Base-by-base conservation (phyloP, 805 yeast genomes). In the Ogataea glucozyma region DNA sequence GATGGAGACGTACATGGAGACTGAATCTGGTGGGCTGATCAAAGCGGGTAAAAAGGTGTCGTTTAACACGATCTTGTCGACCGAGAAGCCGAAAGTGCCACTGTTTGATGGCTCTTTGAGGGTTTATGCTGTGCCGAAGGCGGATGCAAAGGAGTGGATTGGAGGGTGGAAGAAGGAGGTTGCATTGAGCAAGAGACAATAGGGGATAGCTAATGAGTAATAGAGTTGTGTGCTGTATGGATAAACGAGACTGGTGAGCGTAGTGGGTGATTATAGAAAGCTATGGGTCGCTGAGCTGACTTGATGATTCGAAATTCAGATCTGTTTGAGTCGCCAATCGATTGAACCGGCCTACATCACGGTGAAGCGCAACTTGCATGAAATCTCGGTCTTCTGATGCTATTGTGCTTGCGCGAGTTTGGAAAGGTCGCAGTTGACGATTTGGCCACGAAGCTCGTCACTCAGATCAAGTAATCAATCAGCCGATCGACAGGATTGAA, bases 21-120 rank as follows among this genome's bases (percentile, higher is more conserved):
- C 97, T 0, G 72, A 67, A 23, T 57, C 79, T 2, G 97, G 97
- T 38, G 97, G 97, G 0, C 71, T 91, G 47, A 82, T 88, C 33
- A 88, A 88, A 63, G 79, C 85, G 4, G 96, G 96, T 20, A 86
- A 83, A 61, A 88, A 85, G 51, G 75, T 81, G 17, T 69, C 85
- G 1, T 60, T 91, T 17, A 76, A 78, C 54, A 75, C 76, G 39
- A 85, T 83, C 0, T 70, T 91, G 49, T 73, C 79, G 67, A 73
- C 78, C 38, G 78, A 74, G 26, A 65, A 65, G 7, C 86, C 95
- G 12, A 71, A 71, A 18, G 79, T 88, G 7, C 96, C 96, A 2
- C 62, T 90, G 31, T 81, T 90, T 48, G 96, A 90, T 55, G 73
- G 76, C 46, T 72, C 84, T 29, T 71, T 88, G 45, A 75, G 88